Conservation (phyloP, 2,329 filamentous ascomycete species). For the Decorospora gaudefroyi region DNA sequence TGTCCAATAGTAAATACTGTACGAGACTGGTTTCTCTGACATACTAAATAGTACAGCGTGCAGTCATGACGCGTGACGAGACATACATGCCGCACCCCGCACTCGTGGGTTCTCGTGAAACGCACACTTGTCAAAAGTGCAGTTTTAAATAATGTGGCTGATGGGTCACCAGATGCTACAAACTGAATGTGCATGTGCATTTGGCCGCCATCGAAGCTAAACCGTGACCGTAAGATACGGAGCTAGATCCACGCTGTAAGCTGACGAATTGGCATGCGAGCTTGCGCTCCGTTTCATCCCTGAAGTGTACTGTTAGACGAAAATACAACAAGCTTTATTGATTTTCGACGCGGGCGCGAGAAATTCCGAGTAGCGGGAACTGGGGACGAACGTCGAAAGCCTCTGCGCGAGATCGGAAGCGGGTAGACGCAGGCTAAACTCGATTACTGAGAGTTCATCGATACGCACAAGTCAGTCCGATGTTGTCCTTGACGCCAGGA, state of each 20-base stretch:
- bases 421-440: slow-evolving; percentile 10
- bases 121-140: no score
- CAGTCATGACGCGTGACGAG: no score
- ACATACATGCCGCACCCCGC: no score
- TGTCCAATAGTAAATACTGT: no score
- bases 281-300: slow-evolving; percentile 25
- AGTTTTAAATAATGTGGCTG: no score
- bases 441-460: slow-evolving; percentile 6
- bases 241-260: slow-evolving; percentile 15
- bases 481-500: slow-evolving; percentile 8
- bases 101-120: no score
- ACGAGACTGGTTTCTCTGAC: no score
- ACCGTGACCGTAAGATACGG: no score
- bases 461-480: slow-evolving; percentile 4
- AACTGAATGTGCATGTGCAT: slow-evolving; percentile 2
- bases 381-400: slow-evolving; percentile 18
- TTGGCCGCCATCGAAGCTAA: no score
- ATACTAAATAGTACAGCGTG: no score
- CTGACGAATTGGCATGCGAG: slow-evolving; percentile 15
- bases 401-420: slow-evolving; percentile 5
- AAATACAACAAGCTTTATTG: slow-evolving; percentile 38
- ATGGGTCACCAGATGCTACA: slow-evolving; percentile 5
- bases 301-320: slow-evolving; percentile 24
- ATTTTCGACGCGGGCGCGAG: slow-evolving; percentile 24
- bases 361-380: slow-evolving; percentile 21